Conservation (phyloP, 148 eudicot species). For the Rhododendron williamsianum region DNA sequence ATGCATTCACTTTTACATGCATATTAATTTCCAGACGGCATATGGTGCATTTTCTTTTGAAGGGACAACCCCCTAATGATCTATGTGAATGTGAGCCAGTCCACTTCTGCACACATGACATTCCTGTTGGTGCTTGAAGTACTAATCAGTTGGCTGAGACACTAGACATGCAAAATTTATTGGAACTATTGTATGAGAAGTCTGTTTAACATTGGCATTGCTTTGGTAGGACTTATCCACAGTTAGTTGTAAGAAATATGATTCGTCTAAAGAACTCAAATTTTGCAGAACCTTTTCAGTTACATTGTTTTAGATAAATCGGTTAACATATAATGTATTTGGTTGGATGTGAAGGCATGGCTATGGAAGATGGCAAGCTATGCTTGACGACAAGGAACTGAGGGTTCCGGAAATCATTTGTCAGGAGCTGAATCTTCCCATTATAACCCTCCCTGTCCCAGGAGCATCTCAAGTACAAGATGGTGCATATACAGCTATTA, state of each 20-base stretch:
- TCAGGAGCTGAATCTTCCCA: slow-evolving; percentile 79
- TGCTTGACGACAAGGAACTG: slow-evolving; percentile 83
- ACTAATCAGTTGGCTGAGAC: neutral
- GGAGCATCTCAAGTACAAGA: slow-evolving; percentile 44
- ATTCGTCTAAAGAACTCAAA: neutral
- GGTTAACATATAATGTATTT: neutral
- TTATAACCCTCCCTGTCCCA: slow-evolving; percentile 42
- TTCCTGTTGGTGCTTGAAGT: neutral
- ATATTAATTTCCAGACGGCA: neutral
- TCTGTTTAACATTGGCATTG: neutral
- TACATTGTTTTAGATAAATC: neutral
- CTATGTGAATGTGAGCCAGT: neutral
- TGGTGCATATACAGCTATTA: slow-evolving; percentile 25
- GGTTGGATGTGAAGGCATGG: slow-evolving; percentile 64
- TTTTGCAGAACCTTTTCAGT: neutral
- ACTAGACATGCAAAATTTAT: neutral
- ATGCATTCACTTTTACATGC: neutral
- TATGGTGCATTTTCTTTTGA: neutral
- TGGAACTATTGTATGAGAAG: neutral
- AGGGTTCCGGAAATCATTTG: slow-evolving; percentile 71
- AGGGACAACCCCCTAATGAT: neutral
- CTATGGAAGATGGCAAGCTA: slow-evolving; percentile 97
- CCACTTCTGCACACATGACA: neutral
- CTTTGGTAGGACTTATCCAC: neutral
- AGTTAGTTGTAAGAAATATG: neutral